Percentiles rank a stretch among this genome's conserved stretches.
phyloP scores from a whole-genome alignment of 768 basidiomycete genomes.

The Mycena chlorophos region DNA sequence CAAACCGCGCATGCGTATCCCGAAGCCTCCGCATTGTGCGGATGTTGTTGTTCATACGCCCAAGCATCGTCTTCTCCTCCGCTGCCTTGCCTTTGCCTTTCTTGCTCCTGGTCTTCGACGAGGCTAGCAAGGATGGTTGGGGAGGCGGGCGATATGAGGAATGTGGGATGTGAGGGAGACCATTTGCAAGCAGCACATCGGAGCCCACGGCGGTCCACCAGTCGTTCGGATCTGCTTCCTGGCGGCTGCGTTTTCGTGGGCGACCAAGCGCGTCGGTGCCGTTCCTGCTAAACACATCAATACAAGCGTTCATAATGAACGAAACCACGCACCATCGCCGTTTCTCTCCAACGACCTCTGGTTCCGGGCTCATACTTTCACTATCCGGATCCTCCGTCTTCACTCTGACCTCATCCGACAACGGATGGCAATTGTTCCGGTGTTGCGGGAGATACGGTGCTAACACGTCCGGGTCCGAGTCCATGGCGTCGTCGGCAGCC shows the following conservation, averaged over 20 bases:
- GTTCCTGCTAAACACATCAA: slow-evolving; percentile 26
- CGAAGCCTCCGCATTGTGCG: slow-evolving; percentile 72
- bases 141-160: slow-evolving; percentile 15
- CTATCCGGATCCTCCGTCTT: slow-evolving; percentile 38
- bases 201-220: slow-evolving; percentile 79
- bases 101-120: slow-evolving; percentile 9
- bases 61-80: slow-evolving; percentile 52
- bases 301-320: neutral
- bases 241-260: slow-evolving; percentile 64
- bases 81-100: slow-evolving; percentile 6
- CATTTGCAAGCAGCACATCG: slow-evolving; percentile 61
- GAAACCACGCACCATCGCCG: slow-evolving; percentile 42
- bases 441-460: slow-evolving; percentile 14
- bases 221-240: slow-evolving; percentile 50
- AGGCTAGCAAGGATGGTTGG: neutral
- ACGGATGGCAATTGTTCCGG: neutral
- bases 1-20: slow-evolving; percentile 70
- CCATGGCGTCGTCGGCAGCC: slow-evolving; percentile 49
- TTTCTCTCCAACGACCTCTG: slow-evolving; percentile 57
- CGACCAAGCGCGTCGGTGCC: slow-evolving; percentile 40
- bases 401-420: slow-evolving; percentile 8
- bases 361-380: slow-evolving; percentile 37
- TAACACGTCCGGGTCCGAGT: slow-evolving; percentile 35
- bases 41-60: slow-evolving; percentile 75
- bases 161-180: slow-evolving; percentile 56